Conservation (phyloP, 164 flowering plant genomes). For the Malania oleifera region DNA sequence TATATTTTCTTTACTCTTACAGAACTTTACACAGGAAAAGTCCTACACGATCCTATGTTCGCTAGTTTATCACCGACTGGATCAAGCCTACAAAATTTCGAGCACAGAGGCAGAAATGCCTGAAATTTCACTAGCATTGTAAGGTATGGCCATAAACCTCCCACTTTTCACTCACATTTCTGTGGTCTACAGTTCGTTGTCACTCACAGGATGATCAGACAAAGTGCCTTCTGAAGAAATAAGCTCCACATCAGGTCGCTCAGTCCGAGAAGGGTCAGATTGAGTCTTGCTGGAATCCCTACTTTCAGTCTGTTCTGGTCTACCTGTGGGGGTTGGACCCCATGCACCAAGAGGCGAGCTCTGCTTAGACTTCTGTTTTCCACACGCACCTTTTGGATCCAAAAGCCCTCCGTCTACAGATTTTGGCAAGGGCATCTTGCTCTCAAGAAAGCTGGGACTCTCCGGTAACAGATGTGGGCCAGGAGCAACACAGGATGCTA, state of each 20-base stretch:
- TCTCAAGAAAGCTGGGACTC: conserved; percentile 26
- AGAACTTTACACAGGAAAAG: conserved; percentile 36
- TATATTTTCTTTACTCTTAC: conserved; percentile 32
- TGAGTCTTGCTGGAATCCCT: conserved; percentile 54
- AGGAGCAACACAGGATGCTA: conserved; percentile 61
- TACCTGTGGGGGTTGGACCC: conserved; percentile 15
- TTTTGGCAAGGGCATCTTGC: conserved; percentile 23
- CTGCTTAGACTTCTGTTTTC: conserved; percentile 21
- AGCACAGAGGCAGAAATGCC: conserved; percentile 16
- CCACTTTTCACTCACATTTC: neutral
- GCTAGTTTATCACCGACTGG: conserved; percentile 24
- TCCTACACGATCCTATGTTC: conserved; percentile 27
- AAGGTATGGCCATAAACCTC: conserved; percentile 12
- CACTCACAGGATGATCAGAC: conserved; percentile 44
- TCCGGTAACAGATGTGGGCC: conserved; percentile 28
- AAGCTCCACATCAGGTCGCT: conserved; percentile 31
- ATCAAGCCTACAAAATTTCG: conserved; percentile 52
- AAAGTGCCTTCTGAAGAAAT: conserved; percentile 61
- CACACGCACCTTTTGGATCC: conserved; percentile 20
- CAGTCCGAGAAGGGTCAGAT: conserved; percentile 30
- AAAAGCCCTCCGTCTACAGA: conserved; percentile 18
- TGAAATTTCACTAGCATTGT: conserved; percentile 9
- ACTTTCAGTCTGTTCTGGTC: conserved; percentile 26
- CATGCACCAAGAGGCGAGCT: conserved; percentile 11
- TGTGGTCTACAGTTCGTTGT: conserved; percentile 22